Evolutionary conservation across 2,329 filamentous ascomycete genomes (phyloP), one percentile per base, ranked within the genome.

Genomic region (Thermoascus crustaceus): DNA sequence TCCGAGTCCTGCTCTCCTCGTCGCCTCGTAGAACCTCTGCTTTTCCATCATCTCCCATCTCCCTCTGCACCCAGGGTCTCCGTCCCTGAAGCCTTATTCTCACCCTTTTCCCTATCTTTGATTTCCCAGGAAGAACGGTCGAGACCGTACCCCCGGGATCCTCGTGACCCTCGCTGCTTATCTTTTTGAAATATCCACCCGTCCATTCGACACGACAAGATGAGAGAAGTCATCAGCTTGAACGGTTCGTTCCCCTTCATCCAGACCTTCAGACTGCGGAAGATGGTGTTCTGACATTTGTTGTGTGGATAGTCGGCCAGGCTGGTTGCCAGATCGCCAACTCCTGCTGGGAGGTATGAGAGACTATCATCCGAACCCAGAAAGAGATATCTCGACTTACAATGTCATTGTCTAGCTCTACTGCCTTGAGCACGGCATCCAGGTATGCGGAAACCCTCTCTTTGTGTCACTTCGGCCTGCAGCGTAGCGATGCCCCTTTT

Each of bases 291-390:
- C 57, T 66, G 43, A 55, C 46, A 34, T 66, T 47, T 9, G 23
- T 34, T 35, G 34, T 55, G 35, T 47, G 34, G 61, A 60, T 68
- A 98, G 91, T 98, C 77, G 91, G 91, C 72, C 91, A 98, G 80
- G 91, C 91, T 67, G 91, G 91, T 83, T 96, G 91, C 81, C 91
- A 98, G 70, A 98, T 98, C 64, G 91, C 89, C 73, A 98, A 98
- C 77, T 91, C 91, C 58, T 96, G 91, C 81, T 98, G 91, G 91
- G 91, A 98, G 87, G 91, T 98, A 74, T 75, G 85, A 32, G 10
- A 14, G 3, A 21, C 21, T 4, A 32, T 16, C 14, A 13, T 4
- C 8, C 11, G 11, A n/a, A 14, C 22, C 16, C 11, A 13, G 5
- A n/a, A 25, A 34, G 24, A 25, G 21, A 34, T 11, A 10, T 16